Evolutionary conservation across 441 rosid genomes (phyloP), one percentile per base, ranked within the genome.

Genomic region (Gossypium schwendimanii): DNA sequence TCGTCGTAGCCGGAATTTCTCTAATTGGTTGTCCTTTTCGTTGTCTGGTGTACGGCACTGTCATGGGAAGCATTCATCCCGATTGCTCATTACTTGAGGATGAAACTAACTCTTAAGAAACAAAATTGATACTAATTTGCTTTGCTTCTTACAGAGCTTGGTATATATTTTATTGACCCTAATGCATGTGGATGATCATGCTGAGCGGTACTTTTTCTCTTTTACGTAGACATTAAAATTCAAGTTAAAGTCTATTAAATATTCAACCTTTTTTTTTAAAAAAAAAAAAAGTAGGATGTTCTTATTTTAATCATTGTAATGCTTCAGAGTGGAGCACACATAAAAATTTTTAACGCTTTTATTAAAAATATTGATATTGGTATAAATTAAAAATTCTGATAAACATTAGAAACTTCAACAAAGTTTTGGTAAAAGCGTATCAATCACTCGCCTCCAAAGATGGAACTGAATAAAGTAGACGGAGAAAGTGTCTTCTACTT

Each of bases 11-110:
- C 78, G 47, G 64, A 72, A 70, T 23, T 62, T 72, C 49, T 85
- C 89, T 2, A 75, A 85, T 3, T 80, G 91, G 88, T 75, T 88
- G 33, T 90, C 94, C 2, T 86, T 77, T 70, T 87, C 91, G 0
- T 76, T 84, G 58, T 92, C 85, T 73, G 93, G 91, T 78, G 72
- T 91, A 12, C 88, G 81, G 47, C 24, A 68, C 63, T 74, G 75
- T 77, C 23, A 14, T 39, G 8, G 64, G 57, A 4, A 2, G 62
- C 9, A 15, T 28, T 8, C 10, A 41, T 20, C 53, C 60, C 0
- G 6, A 18, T 17, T 50, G 15, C 36, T 53, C 64, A 47, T 57
- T 31, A 3, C n/a, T 17, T 44, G 3, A 73, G 57, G 76, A 65
- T 66, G 61, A 72, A 81, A 52, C 67, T 17, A 73, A 65, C 63